Base-by-base conservation (phyloP, 352 stramenopile species). In the Globisporangium polare region DNA sequence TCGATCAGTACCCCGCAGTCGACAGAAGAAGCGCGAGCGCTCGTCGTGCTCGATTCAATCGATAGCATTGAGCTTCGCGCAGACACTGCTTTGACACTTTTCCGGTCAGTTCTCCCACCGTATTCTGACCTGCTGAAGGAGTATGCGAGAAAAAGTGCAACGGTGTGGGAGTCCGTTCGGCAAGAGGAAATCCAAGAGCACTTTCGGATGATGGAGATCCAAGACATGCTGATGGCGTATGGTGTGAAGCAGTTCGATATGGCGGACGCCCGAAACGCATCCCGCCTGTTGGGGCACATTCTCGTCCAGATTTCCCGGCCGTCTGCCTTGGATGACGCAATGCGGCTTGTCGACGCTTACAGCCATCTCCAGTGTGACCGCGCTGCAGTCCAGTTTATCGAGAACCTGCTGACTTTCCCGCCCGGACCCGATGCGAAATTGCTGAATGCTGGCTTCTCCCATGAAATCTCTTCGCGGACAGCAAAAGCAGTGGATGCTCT, bases 171-270 rank as follows among this genome's bases (percentile, higher is more conserved):
- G n/a, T 72, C 80, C 1, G 63, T 66, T 5, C 69, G 71, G 3
- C 67, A 75, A 33, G 72, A 87, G 60, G 72, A 75, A 45, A 74
- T 92, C 18, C 61, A 87, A 71, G 78, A 89, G 53, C 74, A 83
- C 53, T 67, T 88, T 22, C 77, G 80, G 9, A 59, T 90, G 27
- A 90, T 92, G 83, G 69, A 90, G 24, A 88, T 92, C 18, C 80
- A 90, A 71, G 80, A 89, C 55, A 90, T 92, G 83, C 57, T 92
- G 2, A 75, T 71, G 0, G 71, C 61, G 4, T 92, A 92, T 61
- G 80, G 66, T 3, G 68, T 90, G 10, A 80, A 72, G 29, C 70
- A 71, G 5, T 88, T 89, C 53, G 69, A 86, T 59, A 49, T 86
- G 27, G 69, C 73, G 17, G 78, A 92, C 62, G 33, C 71, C 13